Evolutionary conservation across 495 filamentous ascomycete genomes (phyloP), one percentile per base, ranked within the genome.

Genomic region (Lepidopterella palustris): DNA sequence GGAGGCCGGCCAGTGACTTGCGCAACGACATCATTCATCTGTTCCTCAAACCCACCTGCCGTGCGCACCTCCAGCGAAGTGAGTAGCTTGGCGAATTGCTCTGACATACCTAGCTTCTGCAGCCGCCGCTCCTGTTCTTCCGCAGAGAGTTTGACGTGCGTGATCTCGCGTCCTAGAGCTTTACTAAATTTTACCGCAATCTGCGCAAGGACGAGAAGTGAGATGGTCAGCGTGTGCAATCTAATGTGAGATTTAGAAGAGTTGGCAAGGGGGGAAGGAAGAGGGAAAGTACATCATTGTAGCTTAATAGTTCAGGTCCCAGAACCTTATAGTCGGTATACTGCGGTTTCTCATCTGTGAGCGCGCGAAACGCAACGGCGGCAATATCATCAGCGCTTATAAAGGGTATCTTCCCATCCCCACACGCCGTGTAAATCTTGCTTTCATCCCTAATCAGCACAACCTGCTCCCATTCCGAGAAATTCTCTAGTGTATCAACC

Each of bases 321-420:
- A 81, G 58, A 15, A 81, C 58, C 15, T 74, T 5, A 56, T 73
- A 72, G 45, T 79, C 78, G 0, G 71, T 73, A 55, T 80, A 79
- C 18, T 72, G 71, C 11, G 75, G 55, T n/a, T 70, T 62, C 45
- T 61, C 29, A 18, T 70, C 68, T 6, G 74, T 80, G 47, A 81
- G 61, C 3, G 71, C 71, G 29, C 70, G 61, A 39, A 75, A 72
- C 25, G 74, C 78, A 2, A 79, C 75, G 21, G 72, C 70, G 1
- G 78, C 77, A 50, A 82, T 78, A 55, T 80, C 79, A 15, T 74
- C 63, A 5, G 72, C 72, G 20, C 73, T 73, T n/a, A 80, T 64
- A 65, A 76, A 80, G 0, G 76, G 73, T 45, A 81, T 68, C 58
- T 72, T 75, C 18, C 77, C 79, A 18, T 72, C 57, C 13, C 73